Evolutionary conservation across 257 asterid genomes (phyloP), one percentile per base, ranked within the genome.

Genomic region (Asclepias syriaca): DNA sequence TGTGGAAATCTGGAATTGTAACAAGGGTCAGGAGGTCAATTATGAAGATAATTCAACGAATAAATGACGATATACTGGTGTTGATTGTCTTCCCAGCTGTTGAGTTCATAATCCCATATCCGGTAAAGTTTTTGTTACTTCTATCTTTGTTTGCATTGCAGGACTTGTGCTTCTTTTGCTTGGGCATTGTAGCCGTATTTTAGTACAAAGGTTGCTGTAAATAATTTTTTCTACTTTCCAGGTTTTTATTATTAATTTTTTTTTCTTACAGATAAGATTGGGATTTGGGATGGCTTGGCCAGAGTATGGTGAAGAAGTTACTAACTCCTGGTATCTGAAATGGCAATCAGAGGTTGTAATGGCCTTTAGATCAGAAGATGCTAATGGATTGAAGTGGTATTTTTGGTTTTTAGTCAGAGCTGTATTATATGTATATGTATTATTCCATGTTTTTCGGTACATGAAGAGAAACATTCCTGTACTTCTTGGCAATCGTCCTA

Each of bases 231-330:
- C 3, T 75, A 57, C 39, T 74, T 54, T 53, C 59, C 6, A 15
- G 21, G 64, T 74, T 66, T 69, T n/a, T 71, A 56, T 68, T 73
- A 24, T 24, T 73, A 72, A 27, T 72, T 78, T 56, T 32, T 74
- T 77, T 66, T 71, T 76, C 51, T 48, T 67, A 72, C 74, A 95
- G 99, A 75, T 85, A 72, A 88, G 97, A 82, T 80, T 88, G 81
- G 84, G 68, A 43, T 81, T 94, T 81, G 98, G 99, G 67, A 94
- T 94, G 99, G 98, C 97, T 69, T 88, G 91, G 96, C 99, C 98
- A 50, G 98, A 92, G 84, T 88, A 88, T 79, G 76, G 81, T 3
- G 93, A 94, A 79, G 86, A 80, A 74, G 79, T 96, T 76, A 86
- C 81, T 16, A 80, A 82, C 76, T 84, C 98, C 61, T 95, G 98